A percentile compares a stretch with the other conserved stretches of the same genome.
phyloP scores from a whole-genome alignment of 225 moss, liverwort and hornwort genomes.

The Bryum argenteum region DNA sequence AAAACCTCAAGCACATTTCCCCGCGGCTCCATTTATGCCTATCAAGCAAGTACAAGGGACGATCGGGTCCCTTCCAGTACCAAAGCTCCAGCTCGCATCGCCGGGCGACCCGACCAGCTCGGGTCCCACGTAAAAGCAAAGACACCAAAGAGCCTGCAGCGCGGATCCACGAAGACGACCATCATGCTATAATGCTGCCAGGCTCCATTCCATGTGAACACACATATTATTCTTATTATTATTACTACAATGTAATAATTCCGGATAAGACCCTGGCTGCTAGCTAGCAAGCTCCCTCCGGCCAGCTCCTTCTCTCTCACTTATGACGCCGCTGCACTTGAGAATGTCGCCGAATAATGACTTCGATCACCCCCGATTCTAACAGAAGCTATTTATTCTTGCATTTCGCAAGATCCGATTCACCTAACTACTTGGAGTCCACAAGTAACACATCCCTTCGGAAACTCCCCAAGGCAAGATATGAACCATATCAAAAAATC shows the following conservation, averaged over 20 bases:
- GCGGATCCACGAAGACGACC: too few relatives aligned
- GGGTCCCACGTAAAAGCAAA: constrained; percentile 8
- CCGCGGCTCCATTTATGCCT: constrained; percentile 37
- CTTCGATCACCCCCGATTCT: neutral
- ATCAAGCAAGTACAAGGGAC: constrained; percentile 13
- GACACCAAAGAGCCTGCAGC: too few relatives aligned
- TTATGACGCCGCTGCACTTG: neutral
- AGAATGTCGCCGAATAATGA: neutral
- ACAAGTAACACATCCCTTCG: too few relatives aligned
- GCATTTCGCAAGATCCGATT: too few relatives aligned
- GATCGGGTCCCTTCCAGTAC: constrained; percentile 24
- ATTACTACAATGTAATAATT: too few relatives aligned
- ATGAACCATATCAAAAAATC: too few relatives aligned
- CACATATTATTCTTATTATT: too few relatives aligned
- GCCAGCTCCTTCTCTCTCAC: neutral
- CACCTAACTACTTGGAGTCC: too few relatives aligned
- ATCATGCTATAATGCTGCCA: too few relatives aligned
- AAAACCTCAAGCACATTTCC: constrained; percentile 32
- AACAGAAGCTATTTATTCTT: neutral
- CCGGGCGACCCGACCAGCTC: neutral
- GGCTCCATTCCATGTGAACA: too few relatives aligned
- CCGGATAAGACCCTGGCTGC: neutral
- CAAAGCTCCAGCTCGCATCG: constrained; percentile 21
- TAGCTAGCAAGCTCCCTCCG: too few relatives aligned
- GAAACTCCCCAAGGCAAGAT: too few relatives aligned